These are phyloP conservation scores for Termitomyces sp. DNA, from an alignment of 768 basidiomycete species.

Conservation along the genomic window DNA sequence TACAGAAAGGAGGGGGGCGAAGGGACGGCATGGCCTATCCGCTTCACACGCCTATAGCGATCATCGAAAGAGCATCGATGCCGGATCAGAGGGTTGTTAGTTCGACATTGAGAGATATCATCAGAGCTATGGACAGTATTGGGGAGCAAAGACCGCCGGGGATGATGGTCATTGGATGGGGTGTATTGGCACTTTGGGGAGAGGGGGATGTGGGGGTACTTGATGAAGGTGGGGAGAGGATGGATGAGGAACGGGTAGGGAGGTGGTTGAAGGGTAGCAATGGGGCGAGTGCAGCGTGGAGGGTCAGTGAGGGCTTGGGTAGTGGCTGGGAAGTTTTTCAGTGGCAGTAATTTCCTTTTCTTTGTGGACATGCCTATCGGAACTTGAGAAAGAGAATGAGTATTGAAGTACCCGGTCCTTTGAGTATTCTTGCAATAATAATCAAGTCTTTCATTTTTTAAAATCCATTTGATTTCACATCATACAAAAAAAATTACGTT, in stretches of 20 bases:
- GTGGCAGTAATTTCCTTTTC: neutral
- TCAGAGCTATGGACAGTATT: constrained; percentile 58
- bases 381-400: no score
- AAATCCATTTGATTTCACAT: neutral
- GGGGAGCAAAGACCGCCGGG: constrained; percentile 93
- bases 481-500: neutral
- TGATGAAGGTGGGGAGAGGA: constrained; percentile 42
- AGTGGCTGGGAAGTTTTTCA: constrained; percentile 28
- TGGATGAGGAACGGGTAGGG: constrained; percentile 42
- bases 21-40: constrained; percentile 58
- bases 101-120: constrained; percentile 72
- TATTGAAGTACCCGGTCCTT: no score
- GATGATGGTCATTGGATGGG: constrained; percentile 96
- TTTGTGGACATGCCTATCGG: no score
- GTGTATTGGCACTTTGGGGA: constrained; percentile 71
- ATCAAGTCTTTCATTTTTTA: no score
- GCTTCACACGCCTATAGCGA: constrained; percentile 72
- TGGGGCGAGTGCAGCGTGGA: constrained; percentile 42
- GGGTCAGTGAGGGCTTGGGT: constrained; percentile 58
- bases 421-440: neutral
- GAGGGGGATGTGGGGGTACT: constrained; percentile 67
- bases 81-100: constrained; percentile 84
- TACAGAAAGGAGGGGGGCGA: constrained; percentile 15
- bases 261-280: constrained; percentile 56
- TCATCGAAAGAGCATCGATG: constrained; percentile 93